Conservation (phyloP, 2,329 filamentous ascomycete species). For the Colletotrichum siamense region DNA sequence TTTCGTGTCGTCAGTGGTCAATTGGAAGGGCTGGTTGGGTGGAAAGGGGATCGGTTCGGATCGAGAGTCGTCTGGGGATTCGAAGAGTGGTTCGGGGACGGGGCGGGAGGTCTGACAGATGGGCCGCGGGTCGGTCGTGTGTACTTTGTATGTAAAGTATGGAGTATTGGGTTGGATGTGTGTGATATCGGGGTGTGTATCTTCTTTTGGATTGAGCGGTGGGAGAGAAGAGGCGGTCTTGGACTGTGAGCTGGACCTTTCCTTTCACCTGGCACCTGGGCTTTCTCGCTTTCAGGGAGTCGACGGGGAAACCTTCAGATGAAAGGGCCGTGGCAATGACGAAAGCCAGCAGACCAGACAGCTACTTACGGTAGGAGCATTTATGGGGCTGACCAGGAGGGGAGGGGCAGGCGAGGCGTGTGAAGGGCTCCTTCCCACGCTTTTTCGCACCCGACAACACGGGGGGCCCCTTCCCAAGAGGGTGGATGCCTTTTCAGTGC, state of each 20-base stretch:
- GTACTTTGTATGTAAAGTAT: not conserved
- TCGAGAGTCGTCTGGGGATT: conserved; percentile 12
- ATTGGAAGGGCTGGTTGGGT: not conserved
- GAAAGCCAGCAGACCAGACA: conserved; percentile 14
- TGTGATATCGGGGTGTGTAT: not conserved
- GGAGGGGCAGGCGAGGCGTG: conserved; percentile 4
- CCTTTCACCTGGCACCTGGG: not conserved
- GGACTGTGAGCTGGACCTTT: not conserved
- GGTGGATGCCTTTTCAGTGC: not conserved
- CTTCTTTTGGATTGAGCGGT: not conserved
- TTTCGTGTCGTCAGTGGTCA: conserved; percentile 1
- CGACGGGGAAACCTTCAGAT: conserved; percentile 16
- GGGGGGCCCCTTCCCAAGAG: not conserved
- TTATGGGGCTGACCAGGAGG: conserved; percentile 17
- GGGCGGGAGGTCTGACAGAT: not conserved
- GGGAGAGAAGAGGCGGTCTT: not conserved
- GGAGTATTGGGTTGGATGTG: not conserved
- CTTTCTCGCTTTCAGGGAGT: not conserved
- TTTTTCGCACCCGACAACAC: conserved; percentile 1
- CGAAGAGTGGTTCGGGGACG: not conserved
- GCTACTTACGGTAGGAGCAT: conserved; percentile 13
- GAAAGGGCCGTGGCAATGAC: conserved; percentile 23
- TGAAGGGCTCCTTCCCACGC: not conserved
- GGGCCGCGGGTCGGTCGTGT: not conserved
- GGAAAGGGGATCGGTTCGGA: conserved; percentile 14